These are phyloP conservation scores for Oxyria digyna DNA, from an alignment of 148 eudicot genomes.

Conservation along the genomic window DNA sequence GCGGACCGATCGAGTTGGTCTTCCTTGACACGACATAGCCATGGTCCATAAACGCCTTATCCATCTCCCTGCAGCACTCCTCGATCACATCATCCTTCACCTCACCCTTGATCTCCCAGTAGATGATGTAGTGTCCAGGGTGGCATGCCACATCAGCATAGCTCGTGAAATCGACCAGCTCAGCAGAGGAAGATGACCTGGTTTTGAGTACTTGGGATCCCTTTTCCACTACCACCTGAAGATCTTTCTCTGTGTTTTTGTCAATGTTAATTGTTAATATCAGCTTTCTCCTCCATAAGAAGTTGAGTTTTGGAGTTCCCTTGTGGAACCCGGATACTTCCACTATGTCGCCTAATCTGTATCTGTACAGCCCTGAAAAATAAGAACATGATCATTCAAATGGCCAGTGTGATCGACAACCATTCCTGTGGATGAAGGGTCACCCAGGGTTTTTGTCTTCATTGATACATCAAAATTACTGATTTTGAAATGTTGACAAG, in stretches of 20 bases:
- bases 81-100: constrained; percentile 29
- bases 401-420: too few species aligned
- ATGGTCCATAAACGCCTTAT: constrained; percentile 46
- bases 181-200: constrained; percentile 17
- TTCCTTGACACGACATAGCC: constrained; percentile 64
- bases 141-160: constrained; percentile 33
- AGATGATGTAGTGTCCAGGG: constrained; percentile 73
- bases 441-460: background rate
- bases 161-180: constrained; percentile 75
- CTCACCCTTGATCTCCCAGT: constrained; percentile 65
- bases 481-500: background rate
- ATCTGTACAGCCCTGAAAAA: constrained; percentile 56
- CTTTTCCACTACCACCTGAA: constrained; percentile 47
- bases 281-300: constrained; percentile 59
- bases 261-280: constrained; percentile 66
- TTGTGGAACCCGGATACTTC: constrained; percentile 53
- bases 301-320: constrained; percentile 51
- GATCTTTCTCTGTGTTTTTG: constrained; percentile 81
- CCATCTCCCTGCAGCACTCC: constrained; percentile 57
- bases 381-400: background rate
- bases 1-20: constrained; percentile 45
- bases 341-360: constrained; percentile 68
- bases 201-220: constrained; percentile 32
- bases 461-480: background rate
- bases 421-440: background rate